These are phyloP conservation scores for Exophiala alcalophila DNA, from an alignment of 2,329 filamentous ascomycete genomes.

Conservation along the genomic window DNA sequence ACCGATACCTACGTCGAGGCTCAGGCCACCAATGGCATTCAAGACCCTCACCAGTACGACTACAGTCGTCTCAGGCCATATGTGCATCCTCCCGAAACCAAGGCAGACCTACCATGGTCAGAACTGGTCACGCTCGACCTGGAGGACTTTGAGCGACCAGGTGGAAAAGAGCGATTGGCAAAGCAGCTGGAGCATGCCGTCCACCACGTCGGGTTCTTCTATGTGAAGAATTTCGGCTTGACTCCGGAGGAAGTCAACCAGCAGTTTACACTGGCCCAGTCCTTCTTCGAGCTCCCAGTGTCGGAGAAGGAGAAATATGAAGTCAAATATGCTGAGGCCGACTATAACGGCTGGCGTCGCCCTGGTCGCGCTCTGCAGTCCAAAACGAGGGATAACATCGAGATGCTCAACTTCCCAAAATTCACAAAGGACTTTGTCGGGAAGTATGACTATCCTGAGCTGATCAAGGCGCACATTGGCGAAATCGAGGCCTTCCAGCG, in stretches of 20 bases:
- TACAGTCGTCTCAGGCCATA: conserved; percentile 19
- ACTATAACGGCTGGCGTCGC: conserved; percentile 57
- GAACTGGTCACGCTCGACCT: conserved; percentile 59
- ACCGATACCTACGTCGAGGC: not conserved
- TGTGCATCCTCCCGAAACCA: conserved; percentile 20
- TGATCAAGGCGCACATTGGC: conserved; percentile 47
- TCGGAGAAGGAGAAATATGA: conserved; percentile 60
- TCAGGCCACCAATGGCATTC: conserved; percentile 5
- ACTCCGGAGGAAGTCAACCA: conserved; percentile 55
- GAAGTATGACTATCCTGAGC: conserved; percentile 41
- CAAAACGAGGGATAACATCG: conserved; percentile 49
- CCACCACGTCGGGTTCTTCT: conserved; percentile 57
- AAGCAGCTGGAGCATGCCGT: conserved; percentile 54
- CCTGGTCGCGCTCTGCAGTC: conserved; percentile 35
- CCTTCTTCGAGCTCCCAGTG: conserved; percentile 53
- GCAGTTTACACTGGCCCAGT: conserved; percentile 58
- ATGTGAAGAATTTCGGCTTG: conserved; percentile 59
- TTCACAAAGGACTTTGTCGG: conserved; percentile 48
- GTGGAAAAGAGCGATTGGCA: conserved; percentile 53
- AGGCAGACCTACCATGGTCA: conserved; percentile 44
- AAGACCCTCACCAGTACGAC: conserved; percentile 21
- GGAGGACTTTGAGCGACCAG: conserved; percentile 51
- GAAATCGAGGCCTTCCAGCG: conserved; percentile 57
- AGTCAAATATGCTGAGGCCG: conserved; percentile 48
- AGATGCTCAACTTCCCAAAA: conserved; percentile 61